Percentiles rank a stretch among this genome's conserved stretches.
These are phyloP conservation scores for Scheffersomyces coipomensis DNA, from an alignment of 805 yeast species.

Conservation along the genomic window DNA sequence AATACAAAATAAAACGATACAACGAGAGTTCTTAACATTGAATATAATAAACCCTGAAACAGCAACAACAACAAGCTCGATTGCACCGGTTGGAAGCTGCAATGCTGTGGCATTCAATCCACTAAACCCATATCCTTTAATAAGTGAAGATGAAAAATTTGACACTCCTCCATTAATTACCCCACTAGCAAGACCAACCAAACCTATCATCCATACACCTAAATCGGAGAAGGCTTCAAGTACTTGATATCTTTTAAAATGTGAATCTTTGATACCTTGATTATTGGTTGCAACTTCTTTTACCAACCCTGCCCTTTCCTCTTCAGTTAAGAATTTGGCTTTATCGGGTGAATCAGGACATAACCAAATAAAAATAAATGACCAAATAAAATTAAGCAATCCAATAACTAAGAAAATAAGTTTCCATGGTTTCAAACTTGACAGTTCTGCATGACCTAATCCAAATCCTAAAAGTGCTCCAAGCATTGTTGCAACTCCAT, in stretches of 20 bases:
- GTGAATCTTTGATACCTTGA: slow-evolving; percentile 22
- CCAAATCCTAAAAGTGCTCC: slow-evolving; percentile 26
- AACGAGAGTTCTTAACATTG: slow-evolving; percentile 14
- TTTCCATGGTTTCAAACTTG: slow-evolving; percentile 23
- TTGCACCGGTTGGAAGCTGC: slow-evolving; percentile 25
- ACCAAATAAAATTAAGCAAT: slow-evolving; percentile 17
- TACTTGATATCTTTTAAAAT: slow-evolving; percentile 18
- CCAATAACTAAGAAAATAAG: slow-evolving; percentile 19
- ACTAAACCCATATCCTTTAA: slow-evolving; percentile 31
- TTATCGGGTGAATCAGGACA: slow-evolving; percentile 24
- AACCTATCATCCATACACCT: slow-evolving; percentile 16
- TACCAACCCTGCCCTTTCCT: slow-evolving; percentile 25
- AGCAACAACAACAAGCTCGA: slow-evolving; percentile 23
- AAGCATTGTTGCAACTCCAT: slow-evolving; percentile 24
- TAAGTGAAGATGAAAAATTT: slow-evolving; percentile 23
- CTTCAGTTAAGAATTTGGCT: slow-evolving; percentile 29
- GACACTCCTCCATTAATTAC: slow-evolving; percentile 28
- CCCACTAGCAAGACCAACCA: slow-evolving; percentile 27
- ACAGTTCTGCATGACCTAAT: slow-evolving; percentile 23
- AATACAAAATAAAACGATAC: slow-evolving; percentile 13
- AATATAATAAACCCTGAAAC: slow-evolving; percentile 23
- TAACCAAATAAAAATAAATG: slow-evolving; percentile 13
- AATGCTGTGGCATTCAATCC: slow-evolving; percentile 24
- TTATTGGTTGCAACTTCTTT: slow-evolving; percentile 18
- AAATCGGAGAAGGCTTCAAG: slow-evolving; percentile 19